These are phyloP conservation scores for Bothriochloa decipiens DNA, from an alignment of 176 grass and related monocot genomes.

Conservation along the genomic window DNA sequence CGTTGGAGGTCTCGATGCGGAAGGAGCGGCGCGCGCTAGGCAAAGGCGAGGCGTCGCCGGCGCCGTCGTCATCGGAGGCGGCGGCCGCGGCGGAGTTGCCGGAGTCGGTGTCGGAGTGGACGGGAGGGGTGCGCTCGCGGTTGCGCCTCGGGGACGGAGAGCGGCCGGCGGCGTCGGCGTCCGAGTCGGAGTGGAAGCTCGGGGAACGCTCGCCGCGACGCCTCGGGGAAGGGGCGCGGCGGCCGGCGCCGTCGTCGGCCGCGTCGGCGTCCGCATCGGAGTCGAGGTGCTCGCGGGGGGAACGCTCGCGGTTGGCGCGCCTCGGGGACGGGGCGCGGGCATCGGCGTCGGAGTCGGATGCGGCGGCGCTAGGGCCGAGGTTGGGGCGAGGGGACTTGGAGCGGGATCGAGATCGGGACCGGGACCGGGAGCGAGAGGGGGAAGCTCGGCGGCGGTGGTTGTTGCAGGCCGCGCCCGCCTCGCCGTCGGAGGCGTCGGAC, in stretches of 20 bases:
- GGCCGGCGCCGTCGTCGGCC: not conserved
- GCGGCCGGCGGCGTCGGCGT: slow-evolving; percentile 13
- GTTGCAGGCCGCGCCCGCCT: not conserved
- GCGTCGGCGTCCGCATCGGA: slow-evolving; percentile 6
- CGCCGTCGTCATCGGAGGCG: slow-evolving; percentile 7
- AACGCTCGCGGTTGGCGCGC: not conserved
- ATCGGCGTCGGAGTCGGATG: slow-evolving; percentile 31
- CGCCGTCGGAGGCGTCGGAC: slow-evolving; percentile 29
- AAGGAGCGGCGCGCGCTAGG: slow-evolving; percentile 23
- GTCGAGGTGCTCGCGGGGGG: not conserved
- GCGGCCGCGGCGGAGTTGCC: not conserved
- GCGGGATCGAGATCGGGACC: not conserved
- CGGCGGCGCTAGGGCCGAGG: not conserved
- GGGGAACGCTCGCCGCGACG: slow-evolving; percentile 21
- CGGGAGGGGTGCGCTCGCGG: not conserved
- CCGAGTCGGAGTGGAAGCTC: slow-evolving; percentile 18
- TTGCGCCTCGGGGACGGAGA: slow-evolving; percentile 9
- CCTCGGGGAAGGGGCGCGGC: slow-evolving; percentile 7
- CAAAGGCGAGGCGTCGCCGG: slow-evolving; percentile 8
- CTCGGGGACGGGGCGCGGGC: slow-evolving; percentile 4
- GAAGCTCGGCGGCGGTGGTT: not conserved
- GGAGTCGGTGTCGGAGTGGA: slow-evolving; percentile 6
- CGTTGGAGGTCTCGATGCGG: slow-evolving; percentile 29
- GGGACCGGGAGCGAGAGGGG: not conserved
- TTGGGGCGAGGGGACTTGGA: slow-evolving; percentile 40